These are phyloP conservation scores for Arabidopsis lyrata DNA, from an alignment of 441 rosid species.

Conservation along the genomic window DNA sequence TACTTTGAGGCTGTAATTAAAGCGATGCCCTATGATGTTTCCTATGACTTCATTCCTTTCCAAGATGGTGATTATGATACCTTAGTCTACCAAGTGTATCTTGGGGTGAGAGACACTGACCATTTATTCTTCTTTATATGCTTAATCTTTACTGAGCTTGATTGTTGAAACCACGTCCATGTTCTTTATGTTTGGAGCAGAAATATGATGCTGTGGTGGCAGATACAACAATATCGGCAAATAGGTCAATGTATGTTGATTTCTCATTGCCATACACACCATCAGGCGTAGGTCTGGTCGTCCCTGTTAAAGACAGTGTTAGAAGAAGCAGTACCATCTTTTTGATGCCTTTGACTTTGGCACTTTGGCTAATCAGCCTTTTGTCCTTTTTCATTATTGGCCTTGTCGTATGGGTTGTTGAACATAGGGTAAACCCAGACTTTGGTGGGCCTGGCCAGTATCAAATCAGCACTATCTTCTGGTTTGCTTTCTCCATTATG, in stretches of 20 bases:
- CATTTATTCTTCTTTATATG: not conserved
- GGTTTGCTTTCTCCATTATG: conserved; percentile 56
- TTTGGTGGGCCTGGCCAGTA: conserved; percentile 44
- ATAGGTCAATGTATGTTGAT: conserved; percentile 47
- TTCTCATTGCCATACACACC: conserved; percentile 53
- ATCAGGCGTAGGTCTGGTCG: conserved; percentile 50
- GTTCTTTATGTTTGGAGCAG: conserved; percentile 20
- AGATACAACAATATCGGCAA: conserved; percentile 52
- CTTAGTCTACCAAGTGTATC: conserved; percentile 52
- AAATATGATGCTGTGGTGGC: conserved; percentile 52
- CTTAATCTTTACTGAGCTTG: not conserved
- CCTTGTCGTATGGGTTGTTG: conserved; percentile 51
- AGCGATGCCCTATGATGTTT: conserved; percentile 54
- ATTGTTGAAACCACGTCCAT: not conserved
- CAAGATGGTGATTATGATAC: conserved; percentile 40
- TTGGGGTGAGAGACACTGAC: conserved; percentile 42
- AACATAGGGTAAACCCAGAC: conserved; percentile 45
- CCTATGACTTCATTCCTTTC: conserved; percentile 47
- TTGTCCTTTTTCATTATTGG: conserved; percentile 44
- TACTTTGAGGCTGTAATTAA: conserved; percentile 53
- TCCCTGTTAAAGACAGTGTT: conserved; percentile 38
- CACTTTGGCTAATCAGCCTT: conserved; percentile 46
- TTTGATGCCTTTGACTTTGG: conserved; percentile 44
- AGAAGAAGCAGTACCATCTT: conserved; percentile 45
- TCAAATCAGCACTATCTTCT: conserved; percentile 47